Evolutionary conservation across 2,329 filamentous ascomycete species (phyloP).

Genomic region (Remersonia thermophila): DNA sequence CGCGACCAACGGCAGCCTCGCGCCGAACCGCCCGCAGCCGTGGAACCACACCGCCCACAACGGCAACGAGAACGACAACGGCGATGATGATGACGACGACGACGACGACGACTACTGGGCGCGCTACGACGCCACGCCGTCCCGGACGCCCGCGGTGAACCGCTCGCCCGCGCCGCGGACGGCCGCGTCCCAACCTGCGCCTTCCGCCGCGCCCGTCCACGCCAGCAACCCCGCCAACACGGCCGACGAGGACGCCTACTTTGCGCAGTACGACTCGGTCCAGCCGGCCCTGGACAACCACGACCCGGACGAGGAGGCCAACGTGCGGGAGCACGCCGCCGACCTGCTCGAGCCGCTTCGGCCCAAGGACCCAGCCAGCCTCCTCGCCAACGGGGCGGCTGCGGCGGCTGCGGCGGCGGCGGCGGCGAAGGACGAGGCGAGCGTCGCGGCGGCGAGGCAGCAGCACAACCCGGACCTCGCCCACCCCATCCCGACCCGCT

Average conservation of each 20-base stretch:
- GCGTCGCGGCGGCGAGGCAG: no score
- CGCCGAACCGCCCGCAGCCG: conserved; percentile 5
- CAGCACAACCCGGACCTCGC: conserved; percentile 30
- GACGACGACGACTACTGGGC: conserved; percentile 74
- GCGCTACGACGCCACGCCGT: conserved; percentile 60
- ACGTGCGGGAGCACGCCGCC: conserved; percentile 50
- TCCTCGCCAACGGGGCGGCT: conserved; percentile 13
- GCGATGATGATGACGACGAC: conserved; percentile 45
- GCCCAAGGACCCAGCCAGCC: conserved; percentile 22
- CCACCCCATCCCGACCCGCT: conserved; percentile 16
- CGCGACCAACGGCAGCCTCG: conserved; percentile 7
- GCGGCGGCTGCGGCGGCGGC: no score
- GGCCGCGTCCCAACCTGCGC: no score
- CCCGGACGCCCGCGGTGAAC: conserved; percentile 49
- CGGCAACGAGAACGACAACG: conserved; percentile 49
- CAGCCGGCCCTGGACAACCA: conserved; percentile 72
- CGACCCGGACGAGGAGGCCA: conserved; percentile 59
- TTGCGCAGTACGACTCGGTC: conserved; percentile 62
- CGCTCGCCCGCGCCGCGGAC: no score
- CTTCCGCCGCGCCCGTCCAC: conserved; percentile 5
- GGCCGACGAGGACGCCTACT: conserved; percentile 69
- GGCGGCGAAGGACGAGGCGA: no score
- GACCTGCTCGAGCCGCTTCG: conserved; percentile 23
- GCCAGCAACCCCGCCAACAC: conserved; percentile 23
- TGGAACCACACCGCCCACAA: conserved; percentile 14